These are phyloP conservation scores for Solioccasus polychromus DNA, from an alignment of 768 basidiomycete genomes.

Conservation along the genomic window DNA sequence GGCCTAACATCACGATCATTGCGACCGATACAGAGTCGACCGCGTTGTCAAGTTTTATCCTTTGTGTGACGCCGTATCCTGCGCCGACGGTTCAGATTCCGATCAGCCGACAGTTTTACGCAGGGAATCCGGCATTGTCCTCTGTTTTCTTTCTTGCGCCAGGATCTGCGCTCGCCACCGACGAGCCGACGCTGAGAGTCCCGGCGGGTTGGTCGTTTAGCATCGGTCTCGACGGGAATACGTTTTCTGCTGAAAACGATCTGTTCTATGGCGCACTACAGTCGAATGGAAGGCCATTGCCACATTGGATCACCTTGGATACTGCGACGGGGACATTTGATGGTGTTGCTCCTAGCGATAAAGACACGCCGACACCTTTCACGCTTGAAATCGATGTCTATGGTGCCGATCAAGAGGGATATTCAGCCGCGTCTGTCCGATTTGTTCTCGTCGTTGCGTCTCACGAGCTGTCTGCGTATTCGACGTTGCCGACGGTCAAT, in stretches of 20 bases:
- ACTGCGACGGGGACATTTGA: constrained; percentile 66
- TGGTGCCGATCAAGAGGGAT: constrained; percentile 73
- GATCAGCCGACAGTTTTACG: constrained; percentile 57
- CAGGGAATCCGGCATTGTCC: constrained; percentile 61
- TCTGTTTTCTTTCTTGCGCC: constrained; percentile 70
- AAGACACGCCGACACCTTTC: constrained; percentile 37
- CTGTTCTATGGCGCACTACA: constrained; percentile 65
- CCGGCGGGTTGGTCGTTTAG: constrained; percentile 88
- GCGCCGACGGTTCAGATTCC: constrained; percentile 54
- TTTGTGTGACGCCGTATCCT: constrained; percentile 55
- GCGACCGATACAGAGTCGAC: constrained; percentile 54
- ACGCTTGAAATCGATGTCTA: constrained; percentile 54
- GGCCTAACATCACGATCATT: constrained; percentile 55
- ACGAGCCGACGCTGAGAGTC: constrained; percentile 61
- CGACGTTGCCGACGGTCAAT: constrained; percentile 64
- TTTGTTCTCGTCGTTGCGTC: constrained; percentile 68
- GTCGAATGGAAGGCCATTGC: constrained; percentile 67
- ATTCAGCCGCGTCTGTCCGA: constrained; percentile 52
- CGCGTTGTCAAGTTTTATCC: constrained; percentile 49
- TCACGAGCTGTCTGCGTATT: constrained; percentile 58
- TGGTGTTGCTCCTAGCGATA: constrained; percentile 64
- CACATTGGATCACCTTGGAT: constrained; percentile 75
- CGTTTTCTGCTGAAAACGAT: constrained; percentile 46
- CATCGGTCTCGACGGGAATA: constrained; percentile 72
- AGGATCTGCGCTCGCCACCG: constrained; percentile 52